Conservation (phyloP, 2,329 filamentous ascomycete species). For the Epicoccum nigrum region DNA sequence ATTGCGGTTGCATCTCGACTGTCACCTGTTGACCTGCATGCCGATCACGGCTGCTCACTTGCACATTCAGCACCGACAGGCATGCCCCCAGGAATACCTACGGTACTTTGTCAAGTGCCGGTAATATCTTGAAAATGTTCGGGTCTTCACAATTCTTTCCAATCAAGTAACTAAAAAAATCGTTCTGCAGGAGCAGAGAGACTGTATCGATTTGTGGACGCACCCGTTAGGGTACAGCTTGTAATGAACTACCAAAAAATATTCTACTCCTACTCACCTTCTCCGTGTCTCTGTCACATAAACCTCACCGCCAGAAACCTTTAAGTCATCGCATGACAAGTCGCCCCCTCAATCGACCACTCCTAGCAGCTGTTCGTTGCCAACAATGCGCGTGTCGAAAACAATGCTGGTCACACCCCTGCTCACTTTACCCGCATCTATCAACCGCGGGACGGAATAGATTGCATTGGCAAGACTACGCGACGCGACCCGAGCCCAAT, state of each 20-base stretch:
- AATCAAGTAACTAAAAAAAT: not conserved
- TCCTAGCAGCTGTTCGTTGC: too few relatives aligned
- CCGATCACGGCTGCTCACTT: not conserved
- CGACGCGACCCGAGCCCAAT: constrained; percentile 1
- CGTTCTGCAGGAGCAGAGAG: not conserved
- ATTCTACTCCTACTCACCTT: not conserved
- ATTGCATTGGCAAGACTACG: constrained; percentile 14
- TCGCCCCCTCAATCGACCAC: too few relatives aligned
- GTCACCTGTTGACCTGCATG: constrained; percentile 39
- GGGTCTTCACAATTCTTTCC: not conserved
- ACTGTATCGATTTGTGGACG: not conserved
- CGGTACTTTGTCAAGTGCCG: not conserved
- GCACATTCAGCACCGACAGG: not conserved
- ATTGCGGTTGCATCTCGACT: constrained; percentile 25
- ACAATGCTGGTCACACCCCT: constrained; percentile 1
- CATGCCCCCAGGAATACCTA: not conserved
- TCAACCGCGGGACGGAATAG: constrained; percentile 37
- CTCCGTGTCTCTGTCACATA: not conserved
- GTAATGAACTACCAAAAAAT: not conserved
- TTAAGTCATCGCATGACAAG: too few relatives aligned
- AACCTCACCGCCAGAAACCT: not conserved
- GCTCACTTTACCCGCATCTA: constrained; percentile 41
- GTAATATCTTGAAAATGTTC: not conserved
- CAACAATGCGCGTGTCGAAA: too few relatives aligned
- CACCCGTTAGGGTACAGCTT: not conserved